phyloP scores from a whole-genome alignment of 352 stramenopile species.

The Pythium angustatum region DNA sequence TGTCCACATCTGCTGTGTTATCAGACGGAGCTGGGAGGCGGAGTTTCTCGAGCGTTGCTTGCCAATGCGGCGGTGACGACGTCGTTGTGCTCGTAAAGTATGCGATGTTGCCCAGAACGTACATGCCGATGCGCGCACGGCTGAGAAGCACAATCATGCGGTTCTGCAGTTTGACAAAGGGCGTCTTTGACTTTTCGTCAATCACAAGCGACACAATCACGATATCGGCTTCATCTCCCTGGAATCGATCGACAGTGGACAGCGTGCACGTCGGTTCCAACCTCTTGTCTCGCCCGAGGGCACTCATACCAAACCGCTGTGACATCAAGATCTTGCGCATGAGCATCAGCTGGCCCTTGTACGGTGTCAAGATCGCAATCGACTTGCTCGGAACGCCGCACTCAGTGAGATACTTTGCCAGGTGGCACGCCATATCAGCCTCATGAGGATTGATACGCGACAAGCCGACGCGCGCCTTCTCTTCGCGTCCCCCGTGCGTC shows the following conservation, averaged over 20 bases:
- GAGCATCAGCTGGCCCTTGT: slow-evolving; percentile 88
- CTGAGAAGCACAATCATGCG: slow-evolving; percentile 89
- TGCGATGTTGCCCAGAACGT: slow-evolving; percentile 76
- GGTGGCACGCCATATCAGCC: slow-evolving; percentile 73
- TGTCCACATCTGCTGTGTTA: slow-evolving; percentile 27
- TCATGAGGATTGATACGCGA: slow-evolving; percentile 75
- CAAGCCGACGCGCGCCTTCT: slow-evolving; percentile 66
- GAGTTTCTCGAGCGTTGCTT: slow-evolving; percentile 66
- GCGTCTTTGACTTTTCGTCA: slow-evolving; percentile 83
- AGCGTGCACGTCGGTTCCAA: slow-evolving; percentile 53
- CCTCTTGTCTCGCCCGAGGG: slow-evolving; percentile 28
- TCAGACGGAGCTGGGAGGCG: slow-evolving; percentile 44
- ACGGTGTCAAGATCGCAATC: slow-evolving; percentile 88
- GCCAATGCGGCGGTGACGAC: slow-evolving; percentile 65
- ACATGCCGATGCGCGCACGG: slow-evolving; percentile 84
- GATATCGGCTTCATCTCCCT: slow-evolving; percentile 88
- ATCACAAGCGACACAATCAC: slow-evolving; percentile 89
- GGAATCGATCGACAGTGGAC: slow-evolving; percentile 89
- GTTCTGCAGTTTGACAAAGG: slow-evolving; percentile 89
- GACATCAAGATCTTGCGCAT: slow-evolving; percentile 79
- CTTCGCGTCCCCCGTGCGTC: slow-evolving; percentile 67
- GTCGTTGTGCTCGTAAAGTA: slow-evolving; percentile 58
- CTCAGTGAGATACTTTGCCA: slow-evolving; percentile 75
- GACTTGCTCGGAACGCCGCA: slow-evolving; percentile 70
- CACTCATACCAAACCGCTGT: slow-evolving; percentile 25